Evolutionary conservation across 805 yeast genomes (phyloP).

Genomic region (Candida coquimbonensis): DNA sequence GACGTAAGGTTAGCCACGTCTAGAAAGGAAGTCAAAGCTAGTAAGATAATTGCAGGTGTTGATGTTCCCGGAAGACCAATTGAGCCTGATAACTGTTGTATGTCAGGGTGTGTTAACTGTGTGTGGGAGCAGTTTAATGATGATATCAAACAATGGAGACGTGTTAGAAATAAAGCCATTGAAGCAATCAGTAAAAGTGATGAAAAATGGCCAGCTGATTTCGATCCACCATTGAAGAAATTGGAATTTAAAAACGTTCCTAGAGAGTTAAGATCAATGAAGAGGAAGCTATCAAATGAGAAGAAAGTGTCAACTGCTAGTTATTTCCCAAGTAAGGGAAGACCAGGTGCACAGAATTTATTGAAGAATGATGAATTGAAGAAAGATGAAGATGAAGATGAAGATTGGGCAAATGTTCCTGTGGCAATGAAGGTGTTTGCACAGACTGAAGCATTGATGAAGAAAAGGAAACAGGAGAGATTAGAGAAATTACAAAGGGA

Average conservation of each 20-base stretch:
- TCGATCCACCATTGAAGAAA: conserved; percentile 47
- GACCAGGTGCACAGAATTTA: conserved; percentile 26
- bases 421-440: conserved; percentile 76
- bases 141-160: conserved; percentile 79
- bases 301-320: conserved; percentile 22
- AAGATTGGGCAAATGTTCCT: conserved; percentile 58
- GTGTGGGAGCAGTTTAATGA: conserved; percentile 94
- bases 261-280: conserved; percentile 25
- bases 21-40: conserved; percentile 18
- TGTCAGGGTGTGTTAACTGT: conserved; percentile 95
- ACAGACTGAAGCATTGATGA: conserved; percentile 54
- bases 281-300: conserved; percentile 19
- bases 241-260: conserved; percentile 40
- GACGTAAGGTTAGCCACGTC: conserved; percentile 36
- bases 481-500: conserved; percentile 8
- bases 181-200: conserved; percentile 32
- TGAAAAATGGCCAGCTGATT: conserved; percentile 57
- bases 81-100: conserved; percentile 95
- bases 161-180: conserved; percentile 52
- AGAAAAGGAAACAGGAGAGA: conserved; percentile 19
- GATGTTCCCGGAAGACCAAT: conserved; percentile 75
- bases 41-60: conserved; percentile 49
- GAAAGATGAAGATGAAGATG: conserved; percentile 29
- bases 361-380: conserved; percentile 13
- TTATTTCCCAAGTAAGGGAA: conserved; percentile 28